Base-by-base conservation (phyloP, 306 rosid species). In the Acacia crassicarpa region DNA sequence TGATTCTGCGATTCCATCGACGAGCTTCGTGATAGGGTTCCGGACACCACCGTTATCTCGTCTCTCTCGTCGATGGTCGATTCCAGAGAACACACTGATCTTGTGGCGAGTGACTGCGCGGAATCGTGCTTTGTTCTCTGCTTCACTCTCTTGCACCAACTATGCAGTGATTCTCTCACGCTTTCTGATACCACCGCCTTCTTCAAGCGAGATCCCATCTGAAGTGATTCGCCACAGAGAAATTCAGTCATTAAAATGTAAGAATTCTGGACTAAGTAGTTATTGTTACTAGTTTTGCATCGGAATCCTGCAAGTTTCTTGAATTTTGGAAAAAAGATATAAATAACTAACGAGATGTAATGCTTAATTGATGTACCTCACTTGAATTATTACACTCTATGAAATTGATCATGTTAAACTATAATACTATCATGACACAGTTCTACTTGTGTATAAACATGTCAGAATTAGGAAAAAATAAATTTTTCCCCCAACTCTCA, bases 71-170 rank as follows among this genome's bases (percentile, higher is more conserved):
- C 91, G 15, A 89, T 81, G 2, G 95, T 80, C 11, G 94, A 82
- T 82, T 93, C 95, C 4, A 91, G 89, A 35, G 99, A 95, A 83
- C 97, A 93, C 19, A 92, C 87, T 48, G 99, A 95, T 79, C 94
- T 93, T 9, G 95, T 87, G 0, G 98, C 84, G 33, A 80, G 87
- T 13, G 91, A 91, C 32, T 81, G 93, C 22, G 78, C 35, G 15
- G 91, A 84, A 16, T 92, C 98, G 56, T 87, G 93, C 85, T 84
- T 95, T 8, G 97, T 89, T 84, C 86, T 95, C 62, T 89, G 94
- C 86, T 91, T 95, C 9, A 91, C 99, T 82, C 99, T 92, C 84
- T 95, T 95, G 82, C 99, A 93, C 99, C 99, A 93, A 78, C 97
- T 93, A 73, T 95, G 98, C 82, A 95, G 90, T 13, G 97, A 93